Conservation (phyloP, 1,139 yeast genomes). For the Kodamaea sp. region DNA sequence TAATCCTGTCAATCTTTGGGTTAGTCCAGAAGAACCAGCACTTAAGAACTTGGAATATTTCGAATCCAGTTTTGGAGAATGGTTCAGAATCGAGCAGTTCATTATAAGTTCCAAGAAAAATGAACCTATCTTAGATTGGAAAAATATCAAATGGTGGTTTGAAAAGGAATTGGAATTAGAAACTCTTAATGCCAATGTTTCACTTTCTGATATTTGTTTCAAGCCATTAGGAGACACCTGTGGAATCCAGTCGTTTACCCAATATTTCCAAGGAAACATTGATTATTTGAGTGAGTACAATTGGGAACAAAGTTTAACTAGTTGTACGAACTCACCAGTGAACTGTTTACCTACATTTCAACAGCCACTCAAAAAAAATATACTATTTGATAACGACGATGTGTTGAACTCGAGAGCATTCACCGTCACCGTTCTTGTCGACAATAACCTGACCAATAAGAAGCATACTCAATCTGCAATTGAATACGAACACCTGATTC, state of each 20-base stretch:
- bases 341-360: conserved; percentile 88
- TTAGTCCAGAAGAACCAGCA: conserved; percentile 75
- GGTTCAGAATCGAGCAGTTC: conserved; percentile 85
- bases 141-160: conserved; percentile 85
- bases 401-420: conserved; percentile 67
- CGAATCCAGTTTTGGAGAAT: conserved; percentile 86
- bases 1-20: conserved; percentile 87
- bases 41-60: conserved; percentile 67
- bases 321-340: conserved; percentile 81
- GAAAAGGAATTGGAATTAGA: conserved; percentile 62
- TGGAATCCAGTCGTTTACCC: conserved; percentile 87
- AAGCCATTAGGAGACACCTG: conserved; percentile 79
- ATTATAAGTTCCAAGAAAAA: conserved; percentile 72
- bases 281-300: conserved; percentile 44
- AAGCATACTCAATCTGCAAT: conserved; percentile 45
- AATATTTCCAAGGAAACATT: conserved; percentile 75
- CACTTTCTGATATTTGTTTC: conserved; percentile 73
- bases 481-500: conserved; percentile 68
- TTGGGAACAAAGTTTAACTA: conserved; percentile 57
- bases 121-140: conserved; percentile 61
- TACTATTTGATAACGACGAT: conserved; percentile 58
- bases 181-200: conserved; percentile 23
- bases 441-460: conserved; percentile 42
- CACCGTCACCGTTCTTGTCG: conserved; percentile 68
- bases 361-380: conserved; percentile 76